Evolutionary conservation across 2,329 filamentous ascomycete genomes (phyloP), one percentile per base, ranked within the genome.

Genomic region (Lomentospora prolificans): DNA sequence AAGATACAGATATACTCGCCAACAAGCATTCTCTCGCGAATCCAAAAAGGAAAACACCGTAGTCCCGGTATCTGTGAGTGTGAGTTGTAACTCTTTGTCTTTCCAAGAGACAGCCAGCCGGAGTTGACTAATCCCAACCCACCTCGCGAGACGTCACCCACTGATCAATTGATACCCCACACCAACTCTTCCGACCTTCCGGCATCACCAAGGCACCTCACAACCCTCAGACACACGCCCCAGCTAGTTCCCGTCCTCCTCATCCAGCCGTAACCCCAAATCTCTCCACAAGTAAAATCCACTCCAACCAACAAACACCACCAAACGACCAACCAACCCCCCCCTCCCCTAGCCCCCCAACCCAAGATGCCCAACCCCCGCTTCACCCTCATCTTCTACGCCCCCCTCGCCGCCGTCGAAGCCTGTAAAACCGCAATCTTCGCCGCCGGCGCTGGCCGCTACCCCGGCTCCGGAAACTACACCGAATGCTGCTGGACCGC

Each of bases 351-450:
- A n/a, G n/a, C n/a, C n/a, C n/a, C n/a, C n/a, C n/a, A n/a, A n/a
- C n/a, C n/a, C n/a, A 39, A 53, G 24, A 53, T 53, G 51, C 14
- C 51, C 2, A 9, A n/a, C 50, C 17, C 54, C 22, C 54, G 54
- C 24, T 71, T 65, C 62, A 66, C 57, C 57, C 72, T 82, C 39
- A 66, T 80, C 56, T 82, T 82, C 63, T 74, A 74, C 67, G 75
- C 73, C 1, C 79, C 79, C 0, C 62, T 68, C 0, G 24, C 69
- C 4, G 67, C 67, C 19, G 68, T 77, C n/a, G 68, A 69, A n/a
- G 69, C 69, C 10, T 78, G 76, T 65, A 83, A 83, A 64, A 57
- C 68, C 0, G 80, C 80, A 58, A 70, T 83, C 61, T 82, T 83
- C 64, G 70, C 70, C n/a, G 76, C 78, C 14, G 79, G 80, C n/a